These are phyloP conservation scores for Crotalaria pallida DNA, from an alignment of 306 rosid species.

Conservation along the genomic window DNA sequence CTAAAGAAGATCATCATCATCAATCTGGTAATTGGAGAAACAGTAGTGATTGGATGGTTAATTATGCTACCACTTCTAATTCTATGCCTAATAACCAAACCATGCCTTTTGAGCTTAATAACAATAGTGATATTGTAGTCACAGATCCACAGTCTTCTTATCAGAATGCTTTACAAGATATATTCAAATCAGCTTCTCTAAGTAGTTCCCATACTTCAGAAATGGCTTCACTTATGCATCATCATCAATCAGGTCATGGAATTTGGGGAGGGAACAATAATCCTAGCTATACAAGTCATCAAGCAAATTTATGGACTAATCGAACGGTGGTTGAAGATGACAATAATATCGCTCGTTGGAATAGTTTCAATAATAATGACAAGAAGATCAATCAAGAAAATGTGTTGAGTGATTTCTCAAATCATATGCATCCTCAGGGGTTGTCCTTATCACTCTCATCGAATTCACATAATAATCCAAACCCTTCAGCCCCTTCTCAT, in stretches of 20 bases:
- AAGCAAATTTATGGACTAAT: constrained; percentile 42
- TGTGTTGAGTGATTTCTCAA: constrained; percentile 33
- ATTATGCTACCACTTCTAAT: constrained; percentile 26
- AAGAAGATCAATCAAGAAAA: constrained; percentile 21
- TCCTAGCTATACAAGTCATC: constrained; percentile 39
- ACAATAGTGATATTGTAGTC: constrained; percentile 13
- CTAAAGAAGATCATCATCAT: too few species aligned
- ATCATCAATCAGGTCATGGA: constrained; percentile 17
- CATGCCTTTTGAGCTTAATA: constrained; percentile 16
- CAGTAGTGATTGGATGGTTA: constrained; percentile 39
- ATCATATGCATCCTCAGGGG: constrained; percentile 66
- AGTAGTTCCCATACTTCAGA: constrained; percentile 27
- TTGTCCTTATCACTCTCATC: constrained; percentile 78
- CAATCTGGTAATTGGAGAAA: constrained; percentile 36
- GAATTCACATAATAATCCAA: constrained; percentile 41
- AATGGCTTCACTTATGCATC: constrained; percentile 32
- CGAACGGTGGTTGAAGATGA: constrained; percentile 11
- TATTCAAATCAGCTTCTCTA: constrained; percentile 37
- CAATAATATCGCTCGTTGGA: constrained; percentile 15
- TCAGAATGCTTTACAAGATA: constrained; percentile 45
- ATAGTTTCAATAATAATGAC: not conserved
- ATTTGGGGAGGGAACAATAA: constrained; percentile 34
- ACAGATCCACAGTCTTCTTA: constrained; percentile 14
- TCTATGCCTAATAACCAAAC: constrained; percentile 6
- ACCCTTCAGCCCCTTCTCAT: constrained; percentile 23